A percentile compares a stretch with the other conserved stretches of the same genome.
Conservation (phyloP, 805 yeast genomes). For the Sungouiella blattae region DNA sequence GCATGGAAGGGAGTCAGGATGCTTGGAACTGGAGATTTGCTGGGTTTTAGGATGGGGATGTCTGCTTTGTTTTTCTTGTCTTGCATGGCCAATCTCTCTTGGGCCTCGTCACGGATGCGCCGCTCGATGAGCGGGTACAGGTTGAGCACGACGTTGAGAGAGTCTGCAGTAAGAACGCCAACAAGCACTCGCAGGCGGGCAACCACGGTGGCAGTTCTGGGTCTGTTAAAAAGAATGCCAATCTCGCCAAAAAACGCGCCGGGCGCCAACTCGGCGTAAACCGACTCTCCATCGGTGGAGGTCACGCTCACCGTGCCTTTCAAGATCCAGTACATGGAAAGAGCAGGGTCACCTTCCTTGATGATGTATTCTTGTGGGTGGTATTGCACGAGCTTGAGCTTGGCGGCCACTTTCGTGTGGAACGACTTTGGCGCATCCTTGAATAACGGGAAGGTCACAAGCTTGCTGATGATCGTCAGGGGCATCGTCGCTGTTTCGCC, state of each 20-base stretch:
- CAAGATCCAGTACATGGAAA: slow-evolving; percentile 76
- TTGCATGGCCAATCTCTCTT: slow-evolving; percentile 68
- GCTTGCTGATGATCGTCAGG: slow-evolving; percentile 48
- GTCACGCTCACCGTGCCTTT: slow-evolving; percentile 76
- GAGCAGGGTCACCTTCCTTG: slow-evolving; percentile 68
- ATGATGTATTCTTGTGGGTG: slow-evolving; percentile 70
- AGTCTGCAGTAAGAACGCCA: slow-evolving; percentile 66
- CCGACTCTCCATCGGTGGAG: slow-evolving; percentile 72
- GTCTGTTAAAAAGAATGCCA: slow-evolving; percentile 70
- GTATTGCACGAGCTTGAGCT: slow-evolving; percentile 55
- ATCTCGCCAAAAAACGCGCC: slow-evolving; percentile 80
- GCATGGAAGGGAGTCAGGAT: slow-evolving; percentile 12
- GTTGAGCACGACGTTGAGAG: slow-evolving; percentile 55
- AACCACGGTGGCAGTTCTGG: slow-evolving; percentile 76
- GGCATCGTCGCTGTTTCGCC: slow-evolving; percentile 34
- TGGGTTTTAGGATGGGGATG: slow-evolving; percentile 24
- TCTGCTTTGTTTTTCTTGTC: slow-evolving; percentile 54
- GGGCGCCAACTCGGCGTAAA: slow-evolving; percentile 63
- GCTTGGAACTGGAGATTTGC: slow-evolving; percentile 11
- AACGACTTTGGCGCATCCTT: slow-evolving; percentile 64
- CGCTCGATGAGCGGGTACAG: slow-evolving; percentile 65
- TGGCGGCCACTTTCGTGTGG: slow-evolving; percentile 54
- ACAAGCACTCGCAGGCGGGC: slow-evolving; percentile 64
- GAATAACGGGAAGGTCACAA: slow-evolving; percentile 62
- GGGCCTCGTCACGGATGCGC: slow-evolving; percentile 73